A percentile compares a stretch with the other conserved stretches of the same genome.
Evolutionary conservation across 495 filamentous ascomycete species (phyloP).

Genomic region (Wilcoxina mikolae): DNA sequence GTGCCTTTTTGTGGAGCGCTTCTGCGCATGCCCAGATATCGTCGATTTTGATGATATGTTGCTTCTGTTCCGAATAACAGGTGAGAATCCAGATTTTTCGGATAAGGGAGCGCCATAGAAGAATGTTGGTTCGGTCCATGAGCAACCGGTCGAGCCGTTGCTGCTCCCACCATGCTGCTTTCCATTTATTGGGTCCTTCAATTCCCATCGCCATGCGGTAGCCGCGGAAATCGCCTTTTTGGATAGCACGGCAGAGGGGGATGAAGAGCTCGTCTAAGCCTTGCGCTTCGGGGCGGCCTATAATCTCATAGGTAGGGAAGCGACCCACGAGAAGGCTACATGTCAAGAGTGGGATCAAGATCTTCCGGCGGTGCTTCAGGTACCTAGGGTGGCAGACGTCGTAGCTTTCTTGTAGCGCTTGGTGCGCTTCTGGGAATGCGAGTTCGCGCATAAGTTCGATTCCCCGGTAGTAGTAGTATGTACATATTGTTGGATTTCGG

Average conservation of each 20-base stretch:
- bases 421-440: not conserved
- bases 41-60: slow-evolving; percentile 35
- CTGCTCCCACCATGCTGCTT: slow-evolving; percentile 55
- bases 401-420: slow-evolving; percentile 33
- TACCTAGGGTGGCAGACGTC: slow-evolving; percentile 54
- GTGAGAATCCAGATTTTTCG: slow-evolving; percentile 58
- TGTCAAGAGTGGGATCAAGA: slow-evolving; percentile 72
- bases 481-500: slow-evolving; percentile 1
- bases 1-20: slow-evolving; percentile 18
- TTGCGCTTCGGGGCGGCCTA: slow-evolving; percentile 55
- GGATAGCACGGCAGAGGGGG: slow-evolving; percentile 59
- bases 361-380: slow-evolving; percentile 55
- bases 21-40: slow-evolving; percentile 36
- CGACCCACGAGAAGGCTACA: slow-evolving; percentile 73
- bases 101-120: slow-evolving; percentile 73
- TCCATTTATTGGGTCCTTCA: slow-evolving; percentile 28
- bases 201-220: slow-evolving; percentile 51
- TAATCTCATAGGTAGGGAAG: slow-evolving; percentile 54
- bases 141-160: slow-evolving; percentile 61
- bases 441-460: not conserved
- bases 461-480: not conserved
- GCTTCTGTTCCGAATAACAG: not conserved
- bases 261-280: slow-evolving; percentile 56
- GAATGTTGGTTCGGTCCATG: slow-evolving; percentile 54
- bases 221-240: slow-evolving; percentile 58